A percentile compares a stretch with the other conserved stretches of the same genome.
Conservation (phyloP, 495 filamentous ascomycete species). For the Penicillium cosmopolitanum region DNA sequence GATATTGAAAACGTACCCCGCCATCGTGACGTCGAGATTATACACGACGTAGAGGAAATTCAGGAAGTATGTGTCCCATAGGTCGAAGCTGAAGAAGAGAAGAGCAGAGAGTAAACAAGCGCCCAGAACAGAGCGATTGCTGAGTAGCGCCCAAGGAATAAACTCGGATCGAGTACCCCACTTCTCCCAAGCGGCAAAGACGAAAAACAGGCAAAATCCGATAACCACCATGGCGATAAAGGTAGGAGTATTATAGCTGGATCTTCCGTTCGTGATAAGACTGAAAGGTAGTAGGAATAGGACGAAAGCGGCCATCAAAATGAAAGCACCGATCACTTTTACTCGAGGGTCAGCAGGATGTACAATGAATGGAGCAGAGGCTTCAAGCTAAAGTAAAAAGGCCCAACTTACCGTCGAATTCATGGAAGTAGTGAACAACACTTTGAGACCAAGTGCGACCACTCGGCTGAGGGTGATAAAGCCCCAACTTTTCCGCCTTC, state of each 20-base stretch:
- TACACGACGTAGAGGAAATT: conserved; percentile 76
- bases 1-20: conserved; percentile 67
- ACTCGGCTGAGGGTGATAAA: conserved; percentile 41
- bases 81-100: conserved; percentile 66
- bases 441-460: conserved; percentile 52
- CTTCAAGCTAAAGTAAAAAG: background rate
- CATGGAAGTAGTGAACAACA: conserved; percentile 56
- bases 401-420: conserved; percentile 58
- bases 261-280: conserved; percentile 47
- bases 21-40: conserved; percentile 54
- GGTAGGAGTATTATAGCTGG: conserved; percentile 52
- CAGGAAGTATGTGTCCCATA: conserved; percentile 69
- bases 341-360: conserved; percentile 1
- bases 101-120: conserved; percentile 58
- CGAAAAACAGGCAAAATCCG: conserved; percentile 57
- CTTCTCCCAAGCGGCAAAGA: conserved; percentile 64
- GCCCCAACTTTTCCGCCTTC: conserved; percentile 57
- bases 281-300: conserved; percentile 68
- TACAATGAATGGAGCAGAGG: background rate
- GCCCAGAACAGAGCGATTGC: conserved; percentile 66
- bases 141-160: conserved; percentile 62
- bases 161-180: conserved; percentile 59
- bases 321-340: conserved; percentile 55
- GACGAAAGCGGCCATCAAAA: conserved; percentile 60
- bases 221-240: conserved; percentile 63